Percentiles rank a stretch among this genome's conserved stretches.
Conservation (phyloP, 2,329 filamentous ascomycete species). For the Chrysoporthe puriensis region DNA sequence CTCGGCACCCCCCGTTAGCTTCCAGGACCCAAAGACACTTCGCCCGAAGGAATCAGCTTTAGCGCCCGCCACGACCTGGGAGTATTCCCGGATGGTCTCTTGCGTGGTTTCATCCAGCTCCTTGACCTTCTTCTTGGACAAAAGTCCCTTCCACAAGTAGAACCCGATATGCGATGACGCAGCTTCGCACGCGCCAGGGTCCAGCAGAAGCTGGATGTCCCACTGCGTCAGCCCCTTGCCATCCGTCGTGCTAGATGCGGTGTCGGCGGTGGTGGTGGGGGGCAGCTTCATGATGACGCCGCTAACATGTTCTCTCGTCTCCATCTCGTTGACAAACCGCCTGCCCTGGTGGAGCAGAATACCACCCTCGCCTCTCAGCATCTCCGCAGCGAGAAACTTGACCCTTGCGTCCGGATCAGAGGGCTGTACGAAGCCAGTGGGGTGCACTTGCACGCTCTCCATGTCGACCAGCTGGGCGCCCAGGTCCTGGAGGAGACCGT, state of each 20-base stretch:
- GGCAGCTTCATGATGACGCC: constrained; percentile 51
- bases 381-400: constrained; percentile 67
- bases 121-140: constrained; percentile 58
- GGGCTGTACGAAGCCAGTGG: constrained; percentile 66
- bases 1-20: constrained; percentile 46
- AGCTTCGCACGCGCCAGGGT: constrained; percentile 59
- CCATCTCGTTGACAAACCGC: constrained; percentile 65
- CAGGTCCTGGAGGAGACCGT: constrained; percentile 45
- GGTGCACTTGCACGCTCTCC: constrained; percentile 65
- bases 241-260: constrained; percentile 6
- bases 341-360: constrained; percentile 54
- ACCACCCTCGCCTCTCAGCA: constrained; percentile 65
- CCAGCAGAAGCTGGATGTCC: constrained; percentile 61
- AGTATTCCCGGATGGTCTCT: constrained; percentile 53
- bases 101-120: constrained; percentile 49
- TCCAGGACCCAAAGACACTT: constrained; percentile 59
- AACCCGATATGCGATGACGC: constrained; percentile 62
- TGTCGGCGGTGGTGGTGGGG: neutral
- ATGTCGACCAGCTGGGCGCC: constrained; percentile 53
- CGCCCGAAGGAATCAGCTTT: constrained; percentile 51
- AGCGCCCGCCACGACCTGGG: constrained; percentile 45
- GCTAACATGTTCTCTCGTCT: constrained; percentile 61
- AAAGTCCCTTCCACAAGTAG: constrained; percentile 64
- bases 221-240: constrained; percentile 52
- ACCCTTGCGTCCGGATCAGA: constrained; percentile 47